These are phyloP conservation scores for Tolypocladium cylindrosporum DNA, from an alignment of 2,329 filamentous ascomycete genomes.

Conservation along the genomic window DNA sequence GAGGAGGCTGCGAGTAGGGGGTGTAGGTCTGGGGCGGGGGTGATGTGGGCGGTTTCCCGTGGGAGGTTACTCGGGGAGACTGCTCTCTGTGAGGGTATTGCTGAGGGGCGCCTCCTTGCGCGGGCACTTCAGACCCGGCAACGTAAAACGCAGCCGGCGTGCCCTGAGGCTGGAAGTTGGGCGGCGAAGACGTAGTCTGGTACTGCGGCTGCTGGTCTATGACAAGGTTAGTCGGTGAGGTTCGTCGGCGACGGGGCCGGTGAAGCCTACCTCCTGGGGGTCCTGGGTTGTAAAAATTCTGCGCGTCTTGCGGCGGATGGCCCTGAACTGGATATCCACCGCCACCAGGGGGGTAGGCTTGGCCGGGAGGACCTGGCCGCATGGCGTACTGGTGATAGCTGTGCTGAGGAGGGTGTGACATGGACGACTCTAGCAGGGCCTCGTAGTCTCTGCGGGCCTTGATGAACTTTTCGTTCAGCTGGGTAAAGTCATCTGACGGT, in stretches of 20 bases:
- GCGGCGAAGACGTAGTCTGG: constrained; percentile 36
- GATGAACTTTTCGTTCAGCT: constrained; percentile 98
- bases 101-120: constrained; percentile 28
- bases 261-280: constrained; percentile 25
- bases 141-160: constrained; percentile 56
- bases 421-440: constrained; percentile 86
- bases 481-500: constrained; percentile 81
- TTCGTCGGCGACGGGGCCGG: not conserved
- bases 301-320: constrained; percentile 45
- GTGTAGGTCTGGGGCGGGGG: constrained; percentile 35
- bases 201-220: constrained; percentile 36
- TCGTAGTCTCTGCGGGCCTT: constrained; percentile 97
- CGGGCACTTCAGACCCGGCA: constrained; percentile 44
- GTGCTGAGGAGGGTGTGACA: constrained; percentile 82
- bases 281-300: constrained; percentile 59
- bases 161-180: constrained; percentile 43
- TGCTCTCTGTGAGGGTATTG: constrained; percentile 43
- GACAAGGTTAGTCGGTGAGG: constrained; percentile 6
- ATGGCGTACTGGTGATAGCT: constrained; percentile 62
- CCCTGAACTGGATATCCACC: constrained; percentile 31
- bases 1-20: constrained; percentile 34
- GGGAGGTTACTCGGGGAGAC: constrained; percentile 36
- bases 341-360: constrained; percentile 31
- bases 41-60: constrained; percentile 37
- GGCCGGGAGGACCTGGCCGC: constrained; percentile 37